Percentiles rank a stretch among this genome's conserved stretches.
Evolutionary conservation across 345 rosid genomes (phyloP).

Genomic region (Eucalyptus camaldulensis): DNA sequence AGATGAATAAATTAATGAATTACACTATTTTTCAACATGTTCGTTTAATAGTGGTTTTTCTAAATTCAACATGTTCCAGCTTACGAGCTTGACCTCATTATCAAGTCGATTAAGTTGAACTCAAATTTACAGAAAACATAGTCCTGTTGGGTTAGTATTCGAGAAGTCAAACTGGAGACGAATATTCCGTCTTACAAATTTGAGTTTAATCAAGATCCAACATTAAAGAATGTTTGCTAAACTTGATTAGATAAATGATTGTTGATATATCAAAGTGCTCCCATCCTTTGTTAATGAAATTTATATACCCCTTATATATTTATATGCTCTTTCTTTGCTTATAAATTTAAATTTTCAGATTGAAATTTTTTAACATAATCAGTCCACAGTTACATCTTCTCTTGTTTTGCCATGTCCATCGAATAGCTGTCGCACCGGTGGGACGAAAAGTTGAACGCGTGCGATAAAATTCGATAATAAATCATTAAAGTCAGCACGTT

Average conservation of each 20-base stretch:
- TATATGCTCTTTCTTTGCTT: not conserved
- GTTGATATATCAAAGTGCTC: accelerated
- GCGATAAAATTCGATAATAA: not conserved
- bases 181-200: not conserved
- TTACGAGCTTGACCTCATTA: not conserved
- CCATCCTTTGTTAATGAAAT: accelerated
- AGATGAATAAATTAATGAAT: not conserved
- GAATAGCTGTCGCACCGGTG: not conserved
- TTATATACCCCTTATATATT: not conserved
- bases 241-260: not conserved
- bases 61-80: not conserved
- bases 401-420: not conserved
- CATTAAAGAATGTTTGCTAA: not conserved
- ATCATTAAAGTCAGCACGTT: not conserved
- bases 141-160: not conserved
- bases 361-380: not conserved
- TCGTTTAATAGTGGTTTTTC: not conserved
- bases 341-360: not conserved
- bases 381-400: not conserved
- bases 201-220: accelerated
- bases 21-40: not conserved
- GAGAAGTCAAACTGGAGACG: accelerated
- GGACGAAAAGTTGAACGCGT: not conserved
- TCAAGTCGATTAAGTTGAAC: not conserved
- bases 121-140: not conserved